Conservation (phyloP, 305 asterid species). For the Fraxinus ornus region DNA sequence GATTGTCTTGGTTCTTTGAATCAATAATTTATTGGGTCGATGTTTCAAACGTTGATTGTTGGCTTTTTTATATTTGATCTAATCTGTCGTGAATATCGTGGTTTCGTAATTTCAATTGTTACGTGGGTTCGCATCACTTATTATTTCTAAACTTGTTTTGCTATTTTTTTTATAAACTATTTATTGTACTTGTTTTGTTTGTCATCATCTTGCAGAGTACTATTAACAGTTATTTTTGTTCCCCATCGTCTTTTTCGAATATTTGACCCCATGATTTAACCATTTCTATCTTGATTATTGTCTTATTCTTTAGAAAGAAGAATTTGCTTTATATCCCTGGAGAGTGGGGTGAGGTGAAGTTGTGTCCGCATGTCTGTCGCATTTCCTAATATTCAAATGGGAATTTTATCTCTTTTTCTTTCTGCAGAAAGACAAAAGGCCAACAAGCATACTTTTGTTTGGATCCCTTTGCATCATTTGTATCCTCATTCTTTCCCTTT, state of each 20-base stretch:
- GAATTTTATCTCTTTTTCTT: background rate
- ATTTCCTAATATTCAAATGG: constrained; percentile 26
- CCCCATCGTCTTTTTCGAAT: constrained; percentile 15
- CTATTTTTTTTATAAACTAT: no score
- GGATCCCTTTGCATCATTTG: background rate
- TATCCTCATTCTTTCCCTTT: background rate
- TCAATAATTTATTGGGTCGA: no score
- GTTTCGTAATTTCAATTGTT: no score
- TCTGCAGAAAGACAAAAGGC: constrained; percentile 20
- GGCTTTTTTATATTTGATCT: no score
- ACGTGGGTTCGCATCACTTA: no score
- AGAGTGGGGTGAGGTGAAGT: constrained; percentile 12
- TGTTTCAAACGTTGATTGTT: no score
- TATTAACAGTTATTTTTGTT: constrained; percentile 22
- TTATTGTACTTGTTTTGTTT: background rate
- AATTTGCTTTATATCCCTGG: constrained; percentile 43
- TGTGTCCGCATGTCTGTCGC: constrained; percentile 35
- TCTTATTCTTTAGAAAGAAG: constrained; percentile 33
- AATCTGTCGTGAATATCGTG: no score
- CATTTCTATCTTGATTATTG: constrained; percentile 35
- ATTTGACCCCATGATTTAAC: constrained; percentile 36
- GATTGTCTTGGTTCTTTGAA: no score
- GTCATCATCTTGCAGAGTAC: constrained; percentile 16
- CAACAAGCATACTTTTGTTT: constrained; percentile 27
- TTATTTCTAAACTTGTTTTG: no score